Evolutionary conservation across 345 rosid genomes (phyloP).

Genomic region (Streptanthus diversifolius): DNA sequence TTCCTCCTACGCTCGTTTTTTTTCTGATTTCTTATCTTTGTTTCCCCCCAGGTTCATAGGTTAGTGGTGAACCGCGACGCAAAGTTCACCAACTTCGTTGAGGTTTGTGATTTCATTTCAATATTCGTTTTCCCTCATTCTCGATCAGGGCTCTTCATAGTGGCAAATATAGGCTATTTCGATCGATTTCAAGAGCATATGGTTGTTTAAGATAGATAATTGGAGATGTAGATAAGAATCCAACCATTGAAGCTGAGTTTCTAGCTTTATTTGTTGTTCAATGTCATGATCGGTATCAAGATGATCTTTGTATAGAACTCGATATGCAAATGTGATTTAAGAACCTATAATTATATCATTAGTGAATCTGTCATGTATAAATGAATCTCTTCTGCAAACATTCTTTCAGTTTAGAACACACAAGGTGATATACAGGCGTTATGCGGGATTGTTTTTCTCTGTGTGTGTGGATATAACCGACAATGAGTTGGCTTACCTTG

Average conservation of each 20-base stretch:
- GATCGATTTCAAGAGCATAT: neutral
- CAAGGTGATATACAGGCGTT: constrained; percentile 94
- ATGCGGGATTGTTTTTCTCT: constrained; percentile 91
- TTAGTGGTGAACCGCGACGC: constrained; percentile 95
- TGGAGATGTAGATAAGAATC: neutral
- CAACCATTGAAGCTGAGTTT: neutral
- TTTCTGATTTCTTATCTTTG: neutral
- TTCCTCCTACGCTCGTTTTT: neutral
- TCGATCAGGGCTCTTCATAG: neutral
- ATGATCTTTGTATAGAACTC: neutral
- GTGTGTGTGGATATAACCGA: constrained; percentile 96
- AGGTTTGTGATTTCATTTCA: constrained; percentile 45
- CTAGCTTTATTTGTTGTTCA: neutral
- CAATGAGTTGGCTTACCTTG: constrained; percentile 89
- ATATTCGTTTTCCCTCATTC: neutral
- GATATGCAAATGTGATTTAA: too few species aligned
- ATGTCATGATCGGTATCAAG: neutral
- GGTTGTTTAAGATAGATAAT: neutral
- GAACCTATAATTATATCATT: too few species aligned
- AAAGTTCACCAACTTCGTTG: constrained; percentile 91
- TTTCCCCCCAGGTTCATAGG: constrained; percentile 68
- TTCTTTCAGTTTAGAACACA: constrained; percentile 74
- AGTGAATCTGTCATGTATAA: neutral
- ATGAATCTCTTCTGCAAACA: neutral
- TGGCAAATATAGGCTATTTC: neutral